Conservation (phyloP, 352 stramenopile species). For the Phytophthora citrophthora region DNA sequence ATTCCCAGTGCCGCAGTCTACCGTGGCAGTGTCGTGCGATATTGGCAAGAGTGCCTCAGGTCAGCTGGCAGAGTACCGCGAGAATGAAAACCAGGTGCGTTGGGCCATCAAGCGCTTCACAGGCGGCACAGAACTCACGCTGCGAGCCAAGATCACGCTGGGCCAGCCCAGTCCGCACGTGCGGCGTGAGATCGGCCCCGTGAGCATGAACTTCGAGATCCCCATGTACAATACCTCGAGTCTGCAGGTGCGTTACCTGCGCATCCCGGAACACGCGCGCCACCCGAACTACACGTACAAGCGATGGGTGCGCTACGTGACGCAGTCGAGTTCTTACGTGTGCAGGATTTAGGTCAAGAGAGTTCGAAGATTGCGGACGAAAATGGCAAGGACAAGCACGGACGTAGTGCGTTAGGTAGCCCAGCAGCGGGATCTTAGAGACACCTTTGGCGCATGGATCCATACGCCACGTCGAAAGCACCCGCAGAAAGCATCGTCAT, state of each 20-base stretch:
- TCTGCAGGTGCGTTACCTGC: constrained; percentile 97
- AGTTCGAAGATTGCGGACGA: constrained; percentile 10
- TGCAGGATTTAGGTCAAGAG: constrained; percentile 90
- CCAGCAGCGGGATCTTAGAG: constrained; percentile 40
- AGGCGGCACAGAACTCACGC: constrained; percentile 94
- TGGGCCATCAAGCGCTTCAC: constrained; percentile 98
- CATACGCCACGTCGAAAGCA: constrained; percentile 24
- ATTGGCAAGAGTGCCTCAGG: constrained; percentile 77
- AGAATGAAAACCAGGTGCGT: constrained; percentile 95
- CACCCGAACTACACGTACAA: constrained; percentile 98
- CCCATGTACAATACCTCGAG: constrained; percentile 99
- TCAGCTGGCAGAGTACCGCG: constrained; percentile 95
- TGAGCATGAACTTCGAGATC: constrained; percentile 99
- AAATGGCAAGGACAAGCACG: constrained; percentile 16
- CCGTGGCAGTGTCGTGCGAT: constrained; percentile 79
- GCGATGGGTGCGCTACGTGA: constrained; percentile 99
- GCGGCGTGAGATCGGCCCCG: constrained; percentile 95
- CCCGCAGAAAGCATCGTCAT: constrained; percentile 29
- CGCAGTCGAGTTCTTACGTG: constrained; percentile 98
- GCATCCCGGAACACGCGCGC: constrained; percentile 95
- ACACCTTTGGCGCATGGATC: constrained; percentile 36
- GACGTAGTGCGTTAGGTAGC: constrained; percentile 23
- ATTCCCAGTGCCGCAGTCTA: constrained; percentile 93
- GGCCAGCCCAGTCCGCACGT: constrained; percentile 75
- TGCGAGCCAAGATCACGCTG: constrained; percentile 93